A percentile compares a stretch with the other conserved stretches of the same genome.
Conservation (phyloP, 768 basidiomycete genomes). For the Podaxis pistillaris region DNA sequence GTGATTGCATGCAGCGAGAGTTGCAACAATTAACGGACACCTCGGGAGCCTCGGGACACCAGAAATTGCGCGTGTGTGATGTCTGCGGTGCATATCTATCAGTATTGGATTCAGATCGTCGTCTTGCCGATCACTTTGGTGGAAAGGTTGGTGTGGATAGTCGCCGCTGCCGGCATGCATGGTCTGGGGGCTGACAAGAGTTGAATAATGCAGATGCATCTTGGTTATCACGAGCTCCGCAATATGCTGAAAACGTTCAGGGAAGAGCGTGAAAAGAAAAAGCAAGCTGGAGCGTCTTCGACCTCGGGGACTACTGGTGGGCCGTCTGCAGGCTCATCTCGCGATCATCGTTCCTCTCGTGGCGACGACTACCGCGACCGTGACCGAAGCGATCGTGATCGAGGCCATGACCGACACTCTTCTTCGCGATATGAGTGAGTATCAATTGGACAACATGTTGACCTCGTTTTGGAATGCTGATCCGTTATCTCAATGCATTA, state of each 20-base stretch:
- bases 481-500: constrained; percentile 23
- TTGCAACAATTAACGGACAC: constrained; percentile 96
- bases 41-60: constrained; percentile 98
- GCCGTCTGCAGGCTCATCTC: constrained; percentile 37
- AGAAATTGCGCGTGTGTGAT: constrained; percentile 99
- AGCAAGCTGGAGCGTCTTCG: constrained; percentile 46
- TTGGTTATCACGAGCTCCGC: constrained; percentile 97
- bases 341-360: constrained; percentile 50
- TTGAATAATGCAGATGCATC: constrained; percentile 77
- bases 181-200: constrained; percentile 23
- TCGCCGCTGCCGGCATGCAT: constrained; percentile 15
- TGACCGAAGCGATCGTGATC: constrained; percentile 61
- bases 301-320: constrained; percentile 39
- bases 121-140: constrained; percentile 98
- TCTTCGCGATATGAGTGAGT: constrained; percentile 75
- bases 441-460: constrained; percentile 19
- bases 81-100: constrained; percentile 99
- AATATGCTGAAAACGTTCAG: constrained; percentile 90
- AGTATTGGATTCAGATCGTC: constrained; percentile 96
- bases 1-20: constrained; percentile 61
- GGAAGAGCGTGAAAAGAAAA: constrained; percentile 86
- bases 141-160: constrained; percentile 73
- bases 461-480: constrained; percentile 27
- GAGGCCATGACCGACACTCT: constrained; percentile 68
- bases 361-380: constrained; percentile 40